These are phyloP conservation scores for Xylaria sp. DNA, from an alignment of 2,329 filamentous ascomycete genomes.

Conservation along the genomic window DNA sequence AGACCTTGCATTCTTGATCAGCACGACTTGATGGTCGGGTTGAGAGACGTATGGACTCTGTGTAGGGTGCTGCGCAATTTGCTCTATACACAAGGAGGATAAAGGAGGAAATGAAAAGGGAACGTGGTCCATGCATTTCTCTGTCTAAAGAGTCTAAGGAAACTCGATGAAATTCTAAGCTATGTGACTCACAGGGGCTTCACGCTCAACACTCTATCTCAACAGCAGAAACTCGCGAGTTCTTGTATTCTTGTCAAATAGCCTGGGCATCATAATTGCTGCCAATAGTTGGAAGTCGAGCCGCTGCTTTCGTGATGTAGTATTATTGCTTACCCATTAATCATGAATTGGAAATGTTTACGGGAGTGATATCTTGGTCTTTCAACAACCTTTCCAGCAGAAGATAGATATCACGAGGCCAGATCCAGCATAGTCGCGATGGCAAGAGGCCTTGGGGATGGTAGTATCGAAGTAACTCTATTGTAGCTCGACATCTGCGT, in stretches of 20 bases:
- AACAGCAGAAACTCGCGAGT: not conserved
- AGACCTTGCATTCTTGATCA: slow-evolving; percentile 41
- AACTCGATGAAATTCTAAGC: not conserved
- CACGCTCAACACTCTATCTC: not conserved
- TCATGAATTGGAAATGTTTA: slow-evolving; percentile 32
- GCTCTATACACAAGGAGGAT: slow-evolving; percentile 15
- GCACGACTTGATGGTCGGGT: slow-evolving; percentile 4
- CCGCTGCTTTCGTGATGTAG: not conserved
- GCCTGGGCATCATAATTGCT: not conserved
- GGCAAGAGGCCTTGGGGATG: not conserved
- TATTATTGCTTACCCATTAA: slow-evolving; percentile 16
- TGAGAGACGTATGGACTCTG: slow-evolving; percentile 36
- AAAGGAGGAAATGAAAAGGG: slow-evolving; percentile 18
- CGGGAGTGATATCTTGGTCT: not conserved
- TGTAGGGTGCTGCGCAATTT: slow-evolving; percentile 18
- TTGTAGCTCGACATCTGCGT: not conserved
- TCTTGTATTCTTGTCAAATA: slow-evolving; percentile 18
- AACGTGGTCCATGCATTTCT: slow-evolving; percentile 13
- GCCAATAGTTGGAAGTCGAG: not conserved
- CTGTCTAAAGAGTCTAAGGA: not conserved
- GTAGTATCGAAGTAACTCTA: slow-evolving; percentile 29
- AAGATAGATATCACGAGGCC: slow-evolving; percentile 7
- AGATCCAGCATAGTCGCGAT: slow-evolving; percentile 5
- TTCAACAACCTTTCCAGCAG: not conserved
- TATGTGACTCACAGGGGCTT: not conserved